Evolutionary conservation across 192 early-diverging fungal species (phyloP), one percentile per base, ranked within the genome.

Genomic region (Podila clonocystis): DNA sequence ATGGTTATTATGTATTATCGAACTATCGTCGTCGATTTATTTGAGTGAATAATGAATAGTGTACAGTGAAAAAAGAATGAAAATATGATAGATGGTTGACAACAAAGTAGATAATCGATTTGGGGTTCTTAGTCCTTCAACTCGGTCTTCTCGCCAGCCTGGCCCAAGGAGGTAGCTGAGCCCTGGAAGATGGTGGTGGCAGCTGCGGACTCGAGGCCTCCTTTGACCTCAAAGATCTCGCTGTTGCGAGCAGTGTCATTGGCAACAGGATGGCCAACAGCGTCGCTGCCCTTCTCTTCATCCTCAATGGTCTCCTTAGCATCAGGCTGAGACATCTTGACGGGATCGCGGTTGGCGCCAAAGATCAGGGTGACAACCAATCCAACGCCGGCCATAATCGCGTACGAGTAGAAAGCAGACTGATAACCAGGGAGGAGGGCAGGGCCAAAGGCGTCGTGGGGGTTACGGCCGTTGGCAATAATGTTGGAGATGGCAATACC

Each of bases 401-500:
- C 60, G 19, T 63, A 63, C 22, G 48, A 48, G 50, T 80, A 80
- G 17, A 72, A 68, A 0, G 70, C 76, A 15, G 49, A 50, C 0
- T 36, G 65, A 38, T 80, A 80, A 22, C 76, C 76, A 0, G 58
- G 45, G 9, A 72, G 26, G 19, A 69, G 61, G 0, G 66, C 60
- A 0, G 49, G 24, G 7, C 63, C 73, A 12, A 62, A 48, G 19
- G 63, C 82, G 9, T 38, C 52, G 2, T 62, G 36, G 5, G 49
- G 22, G 34, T 83, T 83, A 12, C 58, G 38, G 15, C 64, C 65
- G 36, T 75, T 67, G 33, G 74, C 74, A 41, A 75, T 57, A 19
- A 75, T 75, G 36, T 74, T 75, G 22, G 74, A 58, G 45, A 83
- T 72, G 30, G 82, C 82, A n/a, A 75, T 67, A 29, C 82, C 82